Base-by-base conservation (phyloP, 1,284 basidiomycete species). In the Leccinum pachyderme region DNA sequence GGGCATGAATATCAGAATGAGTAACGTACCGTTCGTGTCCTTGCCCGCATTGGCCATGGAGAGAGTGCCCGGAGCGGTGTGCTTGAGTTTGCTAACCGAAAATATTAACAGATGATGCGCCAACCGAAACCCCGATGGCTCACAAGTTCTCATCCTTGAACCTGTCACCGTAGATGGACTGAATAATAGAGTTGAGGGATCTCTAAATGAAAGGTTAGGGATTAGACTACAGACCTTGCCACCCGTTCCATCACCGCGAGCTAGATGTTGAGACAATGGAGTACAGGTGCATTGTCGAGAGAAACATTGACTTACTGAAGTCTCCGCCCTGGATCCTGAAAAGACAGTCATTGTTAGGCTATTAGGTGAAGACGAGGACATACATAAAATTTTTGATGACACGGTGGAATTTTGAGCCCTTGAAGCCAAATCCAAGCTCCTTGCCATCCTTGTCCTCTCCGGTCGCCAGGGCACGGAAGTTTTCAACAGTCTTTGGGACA, bases 91-190 rank as follows among this genome's bases (percentile, higher is more conserved):
- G 79, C 89, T 89, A 54, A 51, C 48, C 25, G n/a, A 43, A 39
- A 52, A 4, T 25, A 55, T 49, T 22, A 4, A 7, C 6, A 53
- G 47, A 31, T 25, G 18, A 3, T 52, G 31, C 24, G 43, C 51
- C 27, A 8, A 37, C 13, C 15, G 27, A 37, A 46, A 22, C 7
- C 47, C 24, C n/a, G 11, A 44, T 51, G 22, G 70, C 84, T 72
- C 61, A 91, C 89, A 96, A 96, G 82, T 95, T 96, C 75, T 99
- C 96, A 68, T 99, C 97, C 63, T 93, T 93, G 72, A 99, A 99
- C 63, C 83, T 87, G 50, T 84, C 80, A 25, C 95, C 96, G 81
- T 97, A 99, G 68, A 98, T 93, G 12, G 91, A 95, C 76, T 91
- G 45, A 4, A 44, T 4, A 35, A 56, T 11, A 52, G 47, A 39